phyloP scores from a whole-genome alignment of 2,329 filamentous ascomycete species.

The Botrytis fragariae region DNA sequence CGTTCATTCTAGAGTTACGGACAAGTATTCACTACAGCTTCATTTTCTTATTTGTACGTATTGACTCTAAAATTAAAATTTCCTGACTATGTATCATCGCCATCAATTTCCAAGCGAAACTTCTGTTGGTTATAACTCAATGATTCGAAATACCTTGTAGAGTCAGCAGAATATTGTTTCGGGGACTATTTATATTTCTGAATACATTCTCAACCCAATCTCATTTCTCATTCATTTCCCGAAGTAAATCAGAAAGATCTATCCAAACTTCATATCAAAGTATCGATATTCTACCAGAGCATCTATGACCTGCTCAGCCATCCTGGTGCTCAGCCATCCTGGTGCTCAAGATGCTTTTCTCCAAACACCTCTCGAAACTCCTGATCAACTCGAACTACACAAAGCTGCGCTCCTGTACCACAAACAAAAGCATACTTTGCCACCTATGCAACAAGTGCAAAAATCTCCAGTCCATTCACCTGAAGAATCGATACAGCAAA shows the following conservation, averaged over 20 bases:
- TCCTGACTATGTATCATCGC: not conserved
- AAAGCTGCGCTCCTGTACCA: not conserved
- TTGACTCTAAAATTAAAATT: not conserved
- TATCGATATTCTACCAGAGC: not conserved
- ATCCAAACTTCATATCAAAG: not conserved
- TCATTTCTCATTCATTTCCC: not conserved
- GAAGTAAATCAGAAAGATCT: not conserved
- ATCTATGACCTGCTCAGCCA: no score
- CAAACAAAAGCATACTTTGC: not conserved
- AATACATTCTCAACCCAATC: not conserved
- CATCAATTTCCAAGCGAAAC: not conserved
- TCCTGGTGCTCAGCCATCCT: not conserved
- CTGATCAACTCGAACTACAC: not conserved
- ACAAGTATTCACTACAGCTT: not conserved
- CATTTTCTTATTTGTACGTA: not conserved
- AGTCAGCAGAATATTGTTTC: not conserved
- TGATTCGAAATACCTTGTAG: not conserved
- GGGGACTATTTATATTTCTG: no score
- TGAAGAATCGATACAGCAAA: not conserved
- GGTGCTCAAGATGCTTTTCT: not conserved
- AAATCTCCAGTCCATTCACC: not conserved
- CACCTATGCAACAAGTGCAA: not conserved
- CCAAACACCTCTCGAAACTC: not conserved
- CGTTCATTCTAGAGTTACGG: not conserved
- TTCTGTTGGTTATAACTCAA: not conserved